Conservation (phyloP, 805 yeast species). For the Nakazawaea siamensis region DNA sequence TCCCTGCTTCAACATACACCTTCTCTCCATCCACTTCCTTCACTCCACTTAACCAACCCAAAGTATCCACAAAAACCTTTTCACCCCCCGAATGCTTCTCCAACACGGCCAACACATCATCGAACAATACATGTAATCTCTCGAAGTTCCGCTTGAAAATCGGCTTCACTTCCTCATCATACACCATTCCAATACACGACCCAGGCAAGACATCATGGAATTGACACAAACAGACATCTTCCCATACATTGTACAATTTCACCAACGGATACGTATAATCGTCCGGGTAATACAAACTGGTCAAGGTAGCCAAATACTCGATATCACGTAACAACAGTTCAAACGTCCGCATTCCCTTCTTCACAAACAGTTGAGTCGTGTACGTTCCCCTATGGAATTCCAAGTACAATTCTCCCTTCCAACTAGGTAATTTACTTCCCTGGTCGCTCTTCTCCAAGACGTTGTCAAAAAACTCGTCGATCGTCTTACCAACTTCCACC, state of each 20-base stretch:
- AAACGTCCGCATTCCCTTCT: slow-evolving; percentile 66
- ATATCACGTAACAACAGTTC: slow-evolving; percentile 79
- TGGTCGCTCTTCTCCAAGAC: slow-evolving; percentile 53
- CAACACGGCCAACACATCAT: slow-evolving; percentile 40
- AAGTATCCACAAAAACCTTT: slow-evolving; percentile 36
- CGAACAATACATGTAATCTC: slow-evolving; percentile 42
- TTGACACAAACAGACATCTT: slow-evolving; percentile 80
- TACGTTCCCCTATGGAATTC: slow-evolving; percentile 97
- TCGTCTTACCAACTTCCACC: slow-evolving; percentile 67
- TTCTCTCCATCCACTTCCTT: slow-evolving; percentile 1
- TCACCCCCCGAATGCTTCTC: slow-evolving; percentile 10
- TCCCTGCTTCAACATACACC: slow-evolving; percentile 12
- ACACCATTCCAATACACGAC: slow-evolving; percentile 89
- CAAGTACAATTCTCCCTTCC: slow-evolving; percentile 91
- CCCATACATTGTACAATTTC: slow-evolving; percentile 73
- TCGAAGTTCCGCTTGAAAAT: slow-evolving; percentile 54
- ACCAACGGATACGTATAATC: slow-evolving; percentile 65
- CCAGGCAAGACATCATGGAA: slow-evolving; percentile 99
- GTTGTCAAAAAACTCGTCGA: slow-evolving; percentile 72
- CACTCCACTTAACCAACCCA: slow-evolving; percentile 44
- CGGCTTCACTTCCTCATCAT: slow-evolving; percentile 79
- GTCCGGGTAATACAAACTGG: slow-evolving; percentile 43
- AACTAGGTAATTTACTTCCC: slow-evolving; percentile 67
- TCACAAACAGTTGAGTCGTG: slow-evolving; percentile 86
- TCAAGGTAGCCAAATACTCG: slow-evolving; percentile 74